A percentile compares a stretch with the other conserved stretches of the same genome.
These are phyloP conservation scores for Wallemia mellicola DNA, from an alignment of 1,284 basidiomycete species.

Conservation along the genomic window DNA sequence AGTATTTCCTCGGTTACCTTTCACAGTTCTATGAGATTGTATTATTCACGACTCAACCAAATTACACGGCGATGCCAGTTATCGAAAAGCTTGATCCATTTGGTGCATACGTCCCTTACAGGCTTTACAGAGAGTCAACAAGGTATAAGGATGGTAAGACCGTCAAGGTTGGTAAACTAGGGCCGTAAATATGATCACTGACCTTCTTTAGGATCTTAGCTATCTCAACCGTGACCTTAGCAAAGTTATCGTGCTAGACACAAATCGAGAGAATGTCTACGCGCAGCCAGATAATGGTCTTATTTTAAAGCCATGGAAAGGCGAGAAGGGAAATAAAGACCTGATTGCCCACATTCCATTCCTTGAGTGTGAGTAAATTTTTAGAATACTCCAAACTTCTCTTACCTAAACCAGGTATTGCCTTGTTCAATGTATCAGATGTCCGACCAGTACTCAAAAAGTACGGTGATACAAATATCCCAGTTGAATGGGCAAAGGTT, in stretches of 20 bases:
- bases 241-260: slow-evolving; percentile 72
- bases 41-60: slow-evolving; percentile 69
- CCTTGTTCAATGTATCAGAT: slow-evolving; percentile 53
- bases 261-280: slow-evolving; percentile 39
- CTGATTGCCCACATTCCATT: slow-evolving; percentile 79
- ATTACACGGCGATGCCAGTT: slow-evolving; percentile 66
- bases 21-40: slow-evolving; percentile 96
- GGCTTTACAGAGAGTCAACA: slow-evolving; percentile 69
- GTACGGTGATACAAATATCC: slow-evolving; percentile 64
- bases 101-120: slow-evolving; percentile 60
- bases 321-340: slow-evolving; percentile 42
- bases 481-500: slow-evolving; percentile 58
- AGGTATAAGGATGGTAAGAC: slow-evolving; percentile 43
- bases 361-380: slow-evolving; percentile 27
- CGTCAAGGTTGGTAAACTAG: slow-evolving; percentile 30
- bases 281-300: slow-evolving; percentile 76
- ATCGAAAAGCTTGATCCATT: slow-evolving; percentile 86
- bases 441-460: slow-evolving; percentile 59
- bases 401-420: slow-evolving; percentile 33
- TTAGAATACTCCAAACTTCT: not conserved
- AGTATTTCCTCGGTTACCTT: slow-evolving; percentile 88
- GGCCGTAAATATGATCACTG: slow-evolving; percentile 4
- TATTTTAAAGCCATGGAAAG: slow-evolving; percentile 61
- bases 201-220: slow-evolving; percentile 35
- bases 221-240: slow-evolving; percentile 77